Conservation (phyloP, 2,329 filamentous ascomycete species). For the Furcasterigmium sp. region DNA sequence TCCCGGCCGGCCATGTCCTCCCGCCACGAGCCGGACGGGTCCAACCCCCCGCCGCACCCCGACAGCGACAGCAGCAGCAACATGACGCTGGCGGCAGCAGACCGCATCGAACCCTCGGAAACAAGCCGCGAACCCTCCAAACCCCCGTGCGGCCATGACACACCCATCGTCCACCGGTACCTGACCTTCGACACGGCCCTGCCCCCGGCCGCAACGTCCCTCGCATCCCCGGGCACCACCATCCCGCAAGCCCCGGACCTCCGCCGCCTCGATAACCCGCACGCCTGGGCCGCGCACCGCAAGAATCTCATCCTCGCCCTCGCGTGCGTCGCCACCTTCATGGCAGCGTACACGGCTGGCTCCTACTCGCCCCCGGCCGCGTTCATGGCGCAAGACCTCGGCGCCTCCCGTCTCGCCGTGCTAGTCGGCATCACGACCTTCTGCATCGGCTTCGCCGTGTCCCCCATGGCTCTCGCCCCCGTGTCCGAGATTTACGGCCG, state of each 20-base stretch:
- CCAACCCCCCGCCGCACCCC: no score
- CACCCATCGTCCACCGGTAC: slow-evolving; percentile 33
- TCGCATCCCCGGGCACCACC: slow-evolving; percentile 13
- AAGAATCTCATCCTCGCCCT: slow-evolving; percentile 70
- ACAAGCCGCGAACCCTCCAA: no score
- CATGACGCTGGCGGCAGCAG: no score
- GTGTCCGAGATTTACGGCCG: slow-evolving; percentile 86
- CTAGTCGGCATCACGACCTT: slow-evolving; percentile 76
- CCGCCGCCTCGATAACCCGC: slow-evolving; percentile 61
- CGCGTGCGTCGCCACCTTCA: slow-evolving; percentile 68
- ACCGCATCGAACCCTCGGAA: no score
- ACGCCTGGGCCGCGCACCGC: slow-evolving; percentile 63
- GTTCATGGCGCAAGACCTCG: slow-evolving; percentile 62
- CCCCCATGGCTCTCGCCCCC: slow-evolving; percentile 84
- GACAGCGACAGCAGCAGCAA: no score
- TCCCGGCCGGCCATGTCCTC: no score
- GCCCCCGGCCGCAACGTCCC: slow-evolving; percentile 20
- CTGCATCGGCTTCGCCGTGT: slow-evolving; percentile 72
- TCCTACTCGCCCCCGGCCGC: slow-evolving; percentile 67
- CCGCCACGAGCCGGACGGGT: no score
- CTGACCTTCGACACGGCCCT: slow-evolving; percentile 33
- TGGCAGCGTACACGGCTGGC: slow-evolving; percentile 78
- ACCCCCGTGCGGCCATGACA: no score
- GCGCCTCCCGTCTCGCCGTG: slow-evolving; percentile 60
- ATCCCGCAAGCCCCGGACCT: slow-evolving; percentile 60